Base-by-base conservation (phyloP, 148 eudicot genomes). In the Salicornia ramosissima region DNA sequence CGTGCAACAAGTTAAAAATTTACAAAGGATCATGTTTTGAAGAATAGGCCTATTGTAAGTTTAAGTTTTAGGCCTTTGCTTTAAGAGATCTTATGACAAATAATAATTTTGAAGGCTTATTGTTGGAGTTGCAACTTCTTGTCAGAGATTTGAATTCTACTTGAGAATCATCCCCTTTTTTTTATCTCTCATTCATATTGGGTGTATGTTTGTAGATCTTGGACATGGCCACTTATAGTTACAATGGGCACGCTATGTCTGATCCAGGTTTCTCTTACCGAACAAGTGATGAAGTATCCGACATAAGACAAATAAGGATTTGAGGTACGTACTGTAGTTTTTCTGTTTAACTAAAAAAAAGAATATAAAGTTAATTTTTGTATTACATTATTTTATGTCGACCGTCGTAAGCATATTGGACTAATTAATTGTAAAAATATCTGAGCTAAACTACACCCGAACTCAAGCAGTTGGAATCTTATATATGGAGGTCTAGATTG, bases 161-260 rank as follows among this genome's bases (percentile, higher is more conserved):
- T n/a, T n/a, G n/a, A n/a, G n/a, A n/a, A n/a, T n/a, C n/a, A n/a
- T n/a, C n/a, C n/a, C n/a, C n/a, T n/a, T n/a, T n/a, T n/a, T n/a
- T n/a, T n/a, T n/a, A n/a, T 40, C 42, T 68, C 24, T 24, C 34
- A 39, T 12, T 14, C 16, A 51, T 67, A 60, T 39, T n/a, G 26
- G 34, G 14, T 72, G 68, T 51, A 10, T 19, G 58, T 71, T 40
- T 80, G 78, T 80, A 94, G 99, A 94, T 94, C 75, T 91, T 94
- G 69, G 99, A 94, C 77, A 94, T 94, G 99, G 99, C 90, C 82
- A 90, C 97, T 26, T 94, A 94, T 72, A 86, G 99, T 75, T 94
- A 94, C 80, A 97, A 94, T 52, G 99, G 99, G 3, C 99, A 94
- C 81, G 90, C 99, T 51, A 94, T 94, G 99, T 94, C 97, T 80